Conservation (phyloP, 352 stramenopile genomes). For the Globisporangium acanthophoron region DNA sequence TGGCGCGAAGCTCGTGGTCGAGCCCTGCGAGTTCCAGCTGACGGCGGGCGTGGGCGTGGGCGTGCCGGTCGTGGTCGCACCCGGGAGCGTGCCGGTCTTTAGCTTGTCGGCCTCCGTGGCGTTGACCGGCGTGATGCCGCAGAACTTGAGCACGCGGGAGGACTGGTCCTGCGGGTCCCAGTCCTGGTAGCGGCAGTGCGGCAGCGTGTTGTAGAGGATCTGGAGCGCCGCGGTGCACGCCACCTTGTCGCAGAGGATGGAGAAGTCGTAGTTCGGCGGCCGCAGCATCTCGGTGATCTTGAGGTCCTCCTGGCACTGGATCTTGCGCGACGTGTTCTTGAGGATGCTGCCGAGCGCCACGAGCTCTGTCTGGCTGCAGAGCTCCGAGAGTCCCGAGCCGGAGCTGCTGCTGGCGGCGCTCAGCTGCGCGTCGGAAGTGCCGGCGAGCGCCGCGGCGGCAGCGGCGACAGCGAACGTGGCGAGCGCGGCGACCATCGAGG, state of each 20-base stretch:
- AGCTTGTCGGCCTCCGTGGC: constrained; percentile 10
- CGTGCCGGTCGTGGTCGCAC: constrained; percentile 2
- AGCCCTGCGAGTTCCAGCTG: constrained; percentile 19
- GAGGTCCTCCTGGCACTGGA: constrained; percentile 40
- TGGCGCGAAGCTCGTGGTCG: constrained; percentile 29
- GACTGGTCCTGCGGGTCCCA: constrained; percentile 40
- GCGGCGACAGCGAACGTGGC: constrained; percentile 9
- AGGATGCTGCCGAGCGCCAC: constrained; percentile 27
- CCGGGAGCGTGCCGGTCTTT: constrained; percentile 7
- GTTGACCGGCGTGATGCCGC: constrained; percentile 39
- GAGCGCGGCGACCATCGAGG: constrained; percentile 6
- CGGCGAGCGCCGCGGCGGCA: constrained; percentile 10
- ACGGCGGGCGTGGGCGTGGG: constrained; percentile 4
- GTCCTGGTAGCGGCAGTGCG: constrained; percentile 53
- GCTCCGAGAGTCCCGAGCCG: constrained; percentile 26
- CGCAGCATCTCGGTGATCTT: constrained; percentile 46
- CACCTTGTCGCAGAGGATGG: constrained; percentile 33
- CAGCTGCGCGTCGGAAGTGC: constrained; percentile 13
- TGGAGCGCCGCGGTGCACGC: constrained; percentile 51
- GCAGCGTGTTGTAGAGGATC: constrained; percentile 50
- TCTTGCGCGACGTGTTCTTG: constrained; percentile 46
- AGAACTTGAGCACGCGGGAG: constrained; percentile 38
- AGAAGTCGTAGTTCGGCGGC: constrained; percentile 20
- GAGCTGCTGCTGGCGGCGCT: constrained; percentile 19
- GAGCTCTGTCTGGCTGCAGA: constrained; percentile 40